phyloP scores from a whole-genome alignment of 306 rosid species.

The Spatholobus suberectus region DNA sequence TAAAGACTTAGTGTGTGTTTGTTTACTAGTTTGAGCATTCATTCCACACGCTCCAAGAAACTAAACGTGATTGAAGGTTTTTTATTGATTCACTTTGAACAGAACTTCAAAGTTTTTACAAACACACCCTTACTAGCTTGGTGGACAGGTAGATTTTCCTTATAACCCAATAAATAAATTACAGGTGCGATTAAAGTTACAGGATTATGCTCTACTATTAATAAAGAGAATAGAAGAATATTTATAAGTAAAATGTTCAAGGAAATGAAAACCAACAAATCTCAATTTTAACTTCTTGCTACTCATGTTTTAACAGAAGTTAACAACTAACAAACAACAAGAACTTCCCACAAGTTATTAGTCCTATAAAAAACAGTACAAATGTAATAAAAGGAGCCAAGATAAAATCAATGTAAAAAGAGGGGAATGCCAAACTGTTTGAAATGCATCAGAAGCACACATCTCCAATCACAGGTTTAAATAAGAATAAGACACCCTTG shows the following conservation, averaged over 20 bases:
- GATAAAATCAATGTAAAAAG: neutral
- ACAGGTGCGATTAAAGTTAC: neutral
- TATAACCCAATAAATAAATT: neutral
- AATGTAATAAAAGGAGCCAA: neutral
- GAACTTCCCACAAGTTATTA: neutral
- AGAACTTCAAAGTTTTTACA: no score
- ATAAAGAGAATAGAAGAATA: slow-evolving; percentile 26
- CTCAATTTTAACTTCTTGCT: neutral
- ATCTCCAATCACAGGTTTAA: slow-evolving; percentile 1
- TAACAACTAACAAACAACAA: neutral
- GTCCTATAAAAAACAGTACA: neutral
- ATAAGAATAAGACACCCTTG: neutral
- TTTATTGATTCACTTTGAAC: no score
- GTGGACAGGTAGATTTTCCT: neutral
- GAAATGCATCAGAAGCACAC: neutral
- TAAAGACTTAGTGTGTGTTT: neutral
- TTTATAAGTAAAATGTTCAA: neutral
- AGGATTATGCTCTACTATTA: slow-evolving; percentile 13
- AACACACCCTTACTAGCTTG: neutral
- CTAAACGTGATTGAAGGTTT: no score
- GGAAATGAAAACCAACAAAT: slow-evolving; percentile 1
- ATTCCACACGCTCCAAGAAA: no score
- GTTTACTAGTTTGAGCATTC: no score
- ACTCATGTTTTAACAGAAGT: neutral
- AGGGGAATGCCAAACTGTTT: neutral